Evolutionary conservation across 768 basidiomycete species (phyloP), one percentile per base, ranked within the genome.

Genomic region (Psilocybe cyanescens): DNA sequence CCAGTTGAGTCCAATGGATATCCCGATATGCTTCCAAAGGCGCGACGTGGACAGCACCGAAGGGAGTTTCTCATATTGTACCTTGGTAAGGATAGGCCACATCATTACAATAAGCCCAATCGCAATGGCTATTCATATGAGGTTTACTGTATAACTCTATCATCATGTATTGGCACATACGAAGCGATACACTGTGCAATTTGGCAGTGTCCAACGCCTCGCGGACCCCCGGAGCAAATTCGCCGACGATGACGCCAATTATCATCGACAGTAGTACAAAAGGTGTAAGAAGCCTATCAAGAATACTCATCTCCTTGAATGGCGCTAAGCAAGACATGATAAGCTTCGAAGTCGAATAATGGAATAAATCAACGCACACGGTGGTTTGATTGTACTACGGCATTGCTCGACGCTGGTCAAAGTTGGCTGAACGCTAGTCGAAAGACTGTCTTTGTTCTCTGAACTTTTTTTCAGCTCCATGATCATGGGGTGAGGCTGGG

Each of bases 81-180:
- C 88, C 74, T 87, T 88, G 48, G 87, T 86, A 56, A 89, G 81
- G 39, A 88, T 83, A 1, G 92, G 93, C 90, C 91, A 93, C 90
- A 94, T 94, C 82, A 95, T 95, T 55, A 94, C 77, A 16, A 94
- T 83, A 39, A 95, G 83, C 1, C 92, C 94, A 45, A 94, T 79
- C 14, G 88, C 88, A 49, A 94, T 91, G 1, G 92, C 92, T 94
- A 62, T 37, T 17, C 45, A 50, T 8, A 39, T 33, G 35, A 17
- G 39, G 19, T 9, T 24, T 17, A 5, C 31, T 0, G 3, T 39
- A 19, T 4, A 51, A 6, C 7, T 16, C 3, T 24, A 8, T 24
- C 11, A 17, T 57, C 16, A 28, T 39, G 35, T 16, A 1, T 3
- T 6, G 9, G 8, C 11, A 83, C 91, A 76, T 71, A 94, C 92